Conservation (phyloP, 345 rosid genomes). For the Microcos paniculata region DNA sequence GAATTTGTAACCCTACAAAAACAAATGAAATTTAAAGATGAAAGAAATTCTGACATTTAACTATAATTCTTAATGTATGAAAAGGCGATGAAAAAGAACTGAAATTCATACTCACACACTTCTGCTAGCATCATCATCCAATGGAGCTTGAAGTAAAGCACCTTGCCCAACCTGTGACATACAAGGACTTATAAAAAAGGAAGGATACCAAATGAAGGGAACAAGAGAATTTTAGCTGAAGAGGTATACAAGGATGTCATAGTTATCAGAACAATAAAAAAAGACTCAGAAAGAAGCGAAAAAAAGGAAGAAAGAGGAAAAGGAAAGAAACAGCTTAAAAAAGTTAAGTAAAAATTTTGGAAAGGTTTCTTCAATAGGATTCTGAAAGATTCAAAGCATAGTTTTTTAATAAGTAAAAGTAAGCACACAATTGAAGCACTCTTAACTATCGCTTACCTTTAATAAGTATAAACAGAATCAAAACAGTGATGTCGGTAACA, state of each 20-base stretch:
- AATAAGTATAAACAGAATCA: slow-evolving; percentile 14
- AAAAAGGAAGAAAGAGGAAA: not conserved
- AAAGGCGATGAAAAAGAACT: slow-evolving; percentile 17
- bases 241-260: slow-evolving; percentile 7
- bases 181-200: slow-evolving; percentile 15
- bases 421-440: not conserved
- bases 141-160: slow-evolving; percentile 83
- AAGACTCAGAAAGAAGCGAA: not conserved
- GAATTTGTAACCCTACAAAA: slow-evolving; percentile 67
- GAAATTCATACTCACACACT: slow-evolving; percentile 71
- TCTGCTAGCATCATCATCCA: slow-evolving; percentile 70
- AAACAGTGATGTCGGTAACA: slow-evolving; percentile 17
- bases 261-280: not conserved
- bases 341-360: not conserved
- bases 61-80: not conserved
- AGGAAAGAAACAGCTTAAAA: not conserved
- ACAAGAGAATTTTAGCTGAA: slow-evolving; percentile 17
- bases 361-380: slow-evolving; percentile 4
- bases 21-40: slow-evolving; percentile 3
- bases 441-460: not conserved
- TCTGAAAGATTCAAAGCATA: not conserved
- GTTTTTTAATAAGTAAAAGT: not conserved
- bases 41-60: slow-evolving; percentile 12
- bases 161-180: slow-evolving; percentile 84
- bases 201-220: slow-evolving; percentile 2